Percentiles rank a stretch among this genome's conserved stretches.
phyloP scores from a whole-genome alignment of 176 grass and related monocot species.

The Canna indica region DNA sequence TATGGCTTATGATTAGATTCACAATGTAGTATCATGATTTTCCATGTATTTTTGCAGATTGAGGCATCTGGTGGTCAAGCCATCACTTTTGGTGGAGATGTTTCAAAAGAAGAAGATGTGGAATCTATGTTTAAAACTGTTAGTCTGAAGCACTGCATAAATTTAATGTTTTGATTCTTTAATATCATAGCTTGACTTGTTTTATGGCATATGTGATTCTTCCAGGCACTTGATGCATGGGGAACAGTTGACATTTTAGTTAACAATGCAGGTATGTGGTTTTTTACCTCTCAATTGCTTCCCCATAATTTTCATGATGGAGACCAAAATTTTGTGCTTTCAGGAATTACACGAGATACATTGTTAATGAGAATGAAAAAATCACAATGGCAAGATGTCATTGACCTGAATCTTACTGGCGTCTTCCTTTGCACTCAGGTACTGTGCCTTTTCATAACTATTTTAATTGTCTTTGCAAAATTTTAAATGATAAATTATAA shows the following conservation, averaged over 20 bases:
- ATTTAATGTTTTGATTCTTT: too few species aligned
- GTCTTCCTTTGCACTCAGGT: conserved; percentile 97
- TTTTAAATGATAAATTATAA: conserved; percentile 7
- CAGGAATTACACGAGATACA: conserved; percentile 91
- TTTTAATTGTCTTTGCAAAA: neutral
- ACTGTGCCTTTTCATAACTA: neutral
- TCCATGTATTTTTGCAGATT: conserved; percentile 34
- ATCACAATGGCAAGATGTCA: conserved; percentile 98
- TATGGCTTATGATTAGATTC: too few species aligned
- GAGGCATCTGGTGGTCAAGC: conserved; percentile 75
- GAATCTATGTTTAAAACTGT: conserved; percentile 95
- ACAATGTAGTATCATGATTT: neutral
- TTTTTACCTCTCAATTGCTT: conserved; percentile 2
- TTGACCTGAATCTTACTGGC: conserved; percentile 92
- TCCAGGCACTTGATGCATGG: conserved; percentile 83
- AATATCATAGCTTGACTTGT: neutral
- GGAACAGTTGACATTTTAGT: conserved; percentile 90
- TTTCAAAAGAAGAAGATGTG: conserved; percentile 94
- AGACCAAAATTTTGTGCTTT: conserved; percentile 15
- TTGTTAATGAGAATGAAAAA: conserved; percentile 99
- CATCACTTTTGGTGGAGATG: conserved; percentile 85
- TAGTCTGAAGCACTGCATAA: conserved; percentile 29
- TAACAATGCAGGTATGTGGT: conserved; percentile 76
- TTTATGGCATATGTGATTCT: conserved; percentile 16
- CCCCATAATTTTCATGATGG: neutral